A percentile compares a stretch with the other conserved stretches of the same genome.
phyloP scores from a whole-genome alignment of 345 rosid genomes.

The Lumnitzera racemosa region DNA sequence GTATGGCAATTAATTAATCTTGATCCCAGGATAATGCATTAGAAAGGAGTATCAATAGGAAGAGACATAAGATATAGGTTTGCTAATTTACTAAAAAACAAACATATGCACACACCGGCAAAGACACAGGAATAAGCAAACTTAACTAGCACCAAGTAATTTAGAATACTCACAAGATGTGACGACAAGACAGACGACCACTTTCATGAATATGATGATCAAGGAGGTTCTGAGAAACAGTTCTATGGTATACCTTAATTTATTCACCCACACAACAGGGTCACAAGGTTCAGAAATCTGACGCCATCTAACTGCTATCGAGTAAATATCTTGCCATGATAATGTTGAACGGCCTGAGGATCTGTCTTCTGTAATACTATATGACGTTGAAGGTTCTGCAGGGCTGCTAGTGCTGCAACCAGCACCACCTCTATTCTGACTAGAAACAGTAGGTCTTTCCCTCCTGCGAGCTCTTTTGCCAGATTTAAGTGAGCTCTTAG shows the following conservation, averaged over 20 bases:
- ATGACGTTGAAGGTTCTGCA: conserved; percentile 54
- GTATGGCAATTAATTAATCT: too few species aligned
- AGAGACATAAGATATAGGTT: too few species aligned
- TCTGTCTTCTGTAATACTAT: conserved; percentile 56
- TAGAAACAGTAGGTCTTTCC: conserved; percentile 54
- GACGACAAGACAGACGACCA: too few species aligned
- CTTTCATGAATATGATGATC: too few species aligned
- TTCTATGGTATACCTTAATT: conserved; percentile 46
- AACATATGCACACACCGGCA: background rate
- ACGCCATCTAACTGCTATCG: conserved; percentile 89
- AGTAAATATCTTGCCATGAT: conserved; percentile 85
- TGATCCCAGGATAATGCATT: too few species aligned
- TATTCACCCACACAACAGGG: conserved; percentile 96
- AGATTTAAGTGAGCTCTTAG: conserved; percentile 42
- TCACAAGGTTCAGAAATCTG: conserved; percentile 99
- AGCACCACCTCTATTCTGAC: conserved; percentile 96
- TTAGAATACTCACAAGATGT: background rate
- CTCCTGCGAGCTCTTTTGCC: conserved; percentile 69
- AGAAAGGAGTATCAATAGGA: too few species aligned
- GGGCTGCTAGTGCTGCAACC: conserved; percentile 88
- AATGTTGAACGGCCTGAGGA: conserved; percentile 45
- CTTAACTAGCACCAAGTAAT: background rate
- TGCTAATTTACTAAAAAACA: conserved; percentile 2
- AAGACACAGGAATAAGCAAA: conserved; percentile 1
- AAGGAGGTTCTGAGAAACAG: too few species aligned